These are phyloP conservation scores for Populus trichocarpa DNA, from an alignment of 441 rosid species.

Conservation along the genomic window DNA sequence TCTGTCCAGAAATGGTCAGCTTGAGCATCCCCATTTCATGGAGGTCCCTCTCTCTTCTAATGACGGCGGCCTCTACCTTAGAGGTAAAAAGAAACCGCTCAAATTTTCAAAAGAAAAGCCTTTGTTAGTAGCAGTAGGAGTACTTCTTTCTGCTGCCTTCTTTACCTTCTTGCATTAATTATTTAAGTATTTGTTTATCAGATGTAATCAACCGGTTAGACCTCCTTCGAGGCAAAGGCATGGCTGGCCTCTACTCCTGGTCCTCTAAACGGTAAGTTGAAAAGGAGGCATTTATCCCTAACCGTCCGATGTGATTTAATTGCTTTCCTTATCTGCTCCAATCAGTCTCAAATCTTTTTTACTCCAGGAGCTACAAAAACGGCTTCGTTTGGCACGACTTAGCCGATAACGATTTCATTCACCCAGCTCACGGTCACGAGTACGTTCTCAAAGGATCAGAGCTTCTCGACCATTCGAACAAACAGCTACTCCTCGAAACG, in stretches of 20 bases:
- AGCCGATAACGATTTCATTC: slow-evolving; percentile 64
- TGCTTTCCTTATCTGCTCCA: too few relatives aligned
- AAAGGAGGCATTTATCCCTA: neutral
- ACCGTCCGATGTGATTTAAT: too few relatives aligned
- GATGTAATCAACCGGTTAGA: slow-evolving; percentile 75
- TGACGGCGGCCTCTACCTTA: slow-evolving; percentile 55
- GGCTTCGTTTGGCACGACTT: slow-evolving; percentile 97
- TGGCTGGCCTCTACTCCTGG: slow-evolving; percentile 88
- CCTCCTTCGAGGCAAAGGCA: slow-evolving; percentile 78
- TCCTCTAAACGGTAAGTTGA: slow-evolving; percentile 67
- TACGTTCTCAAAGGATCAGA: slow-evolving; percentile 94
- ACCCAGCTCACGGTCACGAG: slow-evolving; percentile 78
- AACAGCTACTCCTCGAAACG: slow-evolving; percentile 38
- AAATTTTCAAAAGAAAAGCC: neutral
- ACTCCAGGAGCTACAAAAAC: slow-evolving; percentile 75
- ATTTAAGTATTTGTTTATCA: slow-evolving; percentile 16
- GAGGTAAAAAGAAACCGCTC: slow-evolving; percentile 42
- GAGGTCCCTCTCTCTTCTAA: slow-evolving; percentile 69
- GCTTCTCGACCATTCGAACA: slow-evolving; percentile 40
- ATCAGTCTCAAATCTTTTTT: neutral
- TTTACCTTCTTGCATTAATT: neutral
- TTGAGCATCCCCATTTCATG: slow-evolving; percentile 97
- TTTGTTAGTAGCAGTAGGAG: neutral
- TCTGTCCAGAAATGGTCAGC: slow-evolving; percentile 81
- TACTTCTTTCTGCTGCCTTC: neutral